Evolutionary conservation across 345 rosid genomes (phyloP).

Genomic region (Salix purpurea): DNA sequence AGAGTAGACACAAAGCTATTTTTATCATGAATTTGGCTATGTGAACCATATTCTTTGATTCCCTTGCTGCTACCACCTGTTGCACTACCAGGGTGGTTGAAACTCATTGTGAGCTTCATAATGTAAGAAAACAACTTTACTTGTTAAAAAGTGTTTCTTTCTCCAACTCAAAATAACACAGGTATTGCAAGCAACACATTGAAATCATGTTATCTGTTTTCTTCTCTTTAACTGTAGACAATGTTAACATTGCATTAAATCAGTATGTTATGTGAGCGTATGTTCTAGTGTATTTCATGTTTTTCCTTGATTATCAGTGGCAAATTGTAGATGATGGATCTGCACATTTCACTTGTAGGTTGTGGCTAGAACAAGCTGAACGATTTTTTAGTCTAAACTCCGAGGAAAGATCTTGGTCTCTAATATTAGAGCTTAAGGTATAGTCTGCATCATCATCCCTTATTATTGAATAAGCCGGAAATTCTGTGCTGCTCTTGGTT

Average conservation of each 20-base stretch:
- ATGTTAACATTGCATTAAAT: neutral
- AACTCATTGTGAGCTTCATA: neutral
- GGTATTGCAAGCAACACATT: neutral
- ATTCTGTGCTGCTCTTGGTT: neutral
- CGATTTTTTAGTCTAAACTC: slow-evolving; percentile 35
- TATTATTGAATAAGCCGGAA: neutral
- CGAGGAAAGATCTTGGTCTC: slow-evolving; percentile 42
- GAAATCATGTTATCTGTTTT: too few relatives aligned
- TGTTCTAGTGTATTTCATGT: neutral
- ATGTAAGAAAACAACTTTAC: neutral
- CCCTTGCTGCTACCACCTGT: neutral
- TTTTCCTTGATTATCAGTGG: slow-evolving; percentile 2
- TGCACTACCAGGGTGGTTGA: neutral
- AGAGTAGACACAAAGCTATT: too few relatives aligned
- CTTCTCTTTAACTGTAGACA: neutral
- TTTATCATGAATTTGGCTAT: too few relatives aligned
- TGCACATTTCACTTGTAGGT: slow-evolving; percentile 31
- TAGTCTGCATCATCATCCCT: neutral
- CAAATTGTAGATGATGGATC: slow-evolving; percentile 9
- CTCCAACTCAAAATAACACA: neutral
- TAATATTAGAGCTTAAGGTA: slow-evolving; percentile 50
- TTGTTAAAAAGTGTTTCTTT: neutral
- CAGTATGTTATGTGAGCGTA: neutral
- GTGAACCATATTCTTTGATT: neutral
- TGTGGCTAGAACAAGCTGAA: slow-evolving; percentile 53